Evolutionary conservation across 176 grass and related monocot species (phyloP), one percentile per base, ranked within the genome.

Genomic region (Thinopyrum elongatum): DNA sequence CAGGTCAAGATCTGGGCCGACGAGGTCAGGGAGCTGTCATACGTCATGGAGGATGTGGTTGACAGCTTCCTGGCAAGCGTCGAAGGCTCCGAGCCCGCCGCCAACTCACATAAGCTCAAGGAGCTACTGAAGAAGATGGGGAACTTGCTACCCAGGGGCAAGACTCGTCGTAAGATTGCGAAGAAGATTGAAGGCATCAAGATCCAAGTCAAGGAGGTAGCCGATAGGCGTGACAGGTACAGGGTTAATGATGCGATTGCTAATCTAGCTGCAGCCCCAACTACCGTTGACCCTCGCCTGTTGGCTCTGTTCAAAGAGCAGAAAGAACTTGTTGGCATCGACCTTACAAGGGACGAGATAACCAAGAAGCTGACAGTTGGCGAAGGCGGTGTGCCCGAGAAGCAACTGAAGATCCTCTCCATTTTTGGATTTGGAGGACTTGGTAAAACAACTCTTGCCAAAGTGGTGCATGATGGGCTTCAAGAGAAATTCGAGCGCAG

Each of bases 181-280:
- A 2, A 13, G 1, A 35, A 16, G 31, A 61, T 83, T 25, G 11
- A 70, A 5, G 68, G 39, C 1, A 41, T 83, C 13, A 83, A n/a
- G 22, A 5, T 12, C 6, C 31, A 0, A 2, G 4, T 83, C 4
- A 3, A 5, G 22, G 81, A 83, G 15, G 67, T 42, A n/a, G 51
- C 67, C 3, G 33, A 60, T 5, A 25, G 80, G 21, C 67, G 66
- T 35, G n/a, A 10, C 19, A 69, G 22, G 35, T 63, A 72, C 46
- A 13, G 0, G 2, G 2, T 70, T 0, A 8, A 41, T 7, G 16
- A 28, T 6, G 9, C 21, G 10, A 2, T 22, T 0, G 9, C 15
- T 17, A 72, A 82, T 4, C 47, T 1, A 27, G 46, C 4, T 49
- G 31, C n/a, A 10, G 12, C 26, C 62, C 26, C 62, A 6, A 7